Conservation (phyloP, 495 filamentous ascomycete genomes). For the Penicillium mononematosum region DNA sequence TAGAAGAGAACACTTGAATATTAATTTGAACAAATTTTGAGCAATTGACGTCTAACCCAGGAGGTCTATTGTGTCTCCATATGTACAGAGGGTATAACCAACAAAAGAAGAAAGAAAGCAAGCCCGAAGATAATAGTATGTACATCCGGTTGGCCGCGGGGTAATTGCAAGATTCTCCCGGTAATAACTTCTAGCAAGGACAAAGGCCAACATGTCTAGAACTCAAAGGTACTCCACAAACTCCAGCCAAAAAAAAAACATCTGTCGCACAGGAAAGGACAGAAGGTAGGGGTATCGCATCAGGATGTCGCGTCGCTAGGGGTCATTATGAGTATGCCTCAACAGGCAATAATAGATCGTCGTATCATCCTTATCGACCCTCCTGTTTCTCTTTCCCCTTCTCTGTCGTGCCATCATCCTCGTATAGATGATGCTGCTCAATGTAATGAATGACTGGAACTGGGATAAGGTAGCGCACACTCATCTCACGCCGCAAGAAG, state of each 20-base stretch:
- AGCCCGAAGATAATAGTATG: constrained; percentile 11
- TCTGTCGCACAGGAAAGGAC: constrained; percentile 9
- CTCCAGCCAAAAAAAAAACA: constrained; percentile 19
- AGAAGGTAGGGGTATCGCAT: constrained; percentile 30
- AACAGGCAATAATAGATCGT: background rate
- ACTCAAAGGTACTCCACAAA: constrained; percentile 14
- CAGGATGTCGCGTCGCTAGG: constrained; percentile 21
- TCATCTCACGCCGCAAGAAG: constrained; percentile 79
- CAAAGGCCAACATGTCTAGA: constrained; percentile 3
- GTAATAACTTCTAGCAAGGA: background rate
- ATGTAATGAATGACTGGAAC: constrained; percentile 75
- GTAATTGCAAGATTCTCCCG: background rate
- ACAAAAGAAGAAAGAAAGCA: background rate
- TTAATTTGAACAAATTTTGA: background rate
- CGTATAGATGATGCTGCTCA: constrained; percentile 69
- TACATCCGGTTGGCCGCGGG: constrained; percentile 14
- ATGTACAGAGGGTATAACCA: constrained; percentile 17
- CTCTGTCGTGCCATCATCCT: constrained; percentile 56
- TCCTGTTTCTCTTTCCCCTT: constrained; percentile 40
- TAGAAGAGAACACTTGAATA: background rate
- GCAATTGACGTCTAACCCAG: constrained; percentile 6
- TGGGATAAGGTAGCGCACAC: constrained; percentile 65
- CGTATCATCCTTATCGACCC: constrained; percentile 24
- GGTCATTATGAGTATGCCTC: constrained; percentile 16
- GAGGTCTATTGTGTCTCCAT: constrained; percentile 19